Percentiles rank a stretch among this genome's conserved stretches.
Evolutionary conservation across 2,329 filamentous ascomycete genomes (phyloP).

Genomic region (Penicillium brevicompactum): DNA sequence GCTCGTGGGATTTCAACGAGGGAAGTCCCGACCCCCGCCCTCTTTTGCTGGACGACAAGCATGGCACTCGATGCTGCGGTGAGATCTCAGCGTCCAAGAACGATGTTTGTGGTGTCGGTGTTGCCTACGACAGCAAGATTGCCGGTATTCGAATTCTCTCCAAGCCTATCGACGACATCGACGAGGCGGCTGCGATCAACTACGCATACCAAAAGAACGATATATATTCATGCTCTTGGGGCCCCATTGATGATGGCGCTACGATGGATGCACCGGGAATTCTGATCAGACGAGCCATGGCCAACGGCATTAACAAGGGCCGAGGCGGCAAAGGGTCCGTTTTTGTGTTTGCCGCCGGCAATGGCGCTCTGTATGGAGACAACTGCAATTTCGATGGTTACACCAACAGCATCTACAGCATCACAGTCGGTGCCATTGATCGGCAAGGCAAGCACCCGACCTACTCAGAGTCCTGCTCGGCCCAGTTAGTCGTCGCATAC

Average conservation of each 20-base stretch:
- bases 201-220: conserved; percentile 89
- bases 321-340: conserved; percentile 82
- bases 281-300: conserved; percentile 84
- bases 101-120: conserved; percentile 90
- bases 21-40: conserved; percentile 76
- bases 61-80: conserved; percentile 92
- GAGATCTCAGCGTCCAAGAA: conserved; percentile 93
- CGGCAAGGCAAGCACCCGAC: conserved; percentile 85
- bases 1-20: conserved; percentile 97
- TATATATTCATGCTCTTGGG: conserved; percentile 99
- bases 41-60: conserved; percentile 78
- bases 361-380: conserved; percentile 82
- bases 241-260: conserved; percentile 86
- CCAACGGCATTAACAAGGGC: conserved; percentile 88
- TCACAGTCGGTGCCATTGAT: conserved; percentile 92
- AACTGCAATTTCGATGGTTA: conserved; percentile 99
- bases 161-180: conserved; percentile 84
- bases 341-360: conserved; percentile 95
- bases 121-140: conserved; percentile 89
- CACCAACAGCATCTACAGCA: conserved; percentile 98
- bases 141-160: conserved; percentile 91
- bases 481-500: conserved; percentile 93
- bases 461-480: conserved; percentile 95
- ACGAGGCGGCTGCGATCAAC: conserved; percentile 90
- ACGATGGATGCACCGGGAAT: conserved; percentile 94